Conservation (phyloP, 352 stramenopile genomes). For the Phytopythium vexans region DNA sequence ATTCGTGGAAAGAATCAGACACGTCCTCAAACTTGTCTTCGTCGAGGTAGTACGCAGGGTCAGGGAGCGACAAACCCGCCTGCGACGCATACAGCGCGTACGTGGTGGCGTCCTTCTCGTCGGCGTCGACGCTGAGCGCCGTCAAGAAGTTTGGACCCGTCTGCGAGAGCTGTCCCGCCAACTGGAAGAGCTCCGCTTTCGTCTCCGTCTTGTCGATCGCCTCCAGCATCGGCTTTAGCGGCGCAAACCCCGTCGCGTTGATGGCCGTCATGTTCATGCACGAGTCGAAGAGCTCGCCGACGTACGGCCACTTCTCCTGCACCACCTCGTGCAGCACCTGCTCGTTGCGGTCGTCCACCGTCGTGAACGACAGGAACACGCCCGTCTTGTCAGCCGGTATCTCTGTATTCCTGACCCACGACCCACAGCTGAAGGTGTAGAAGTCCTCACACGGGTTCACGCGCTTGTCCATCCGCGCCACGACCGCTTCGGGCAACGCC, state of each 20-base stretch:
- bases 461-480: constrained; percentile 34
- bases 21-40: constrained; percentile 73
- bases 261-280: constrained; percentile 62
- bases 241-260: constrained; percentile 33
- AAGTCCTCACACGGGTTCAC: constrained; percentile 71
- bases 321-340: constrained; percentile 50
- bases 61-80: constrained; percentile 82
- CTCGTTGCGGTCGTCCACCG: constrained; percentile 26
- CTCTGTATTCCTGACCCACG: constrained; percentile 35
- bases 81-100: constrained; percentile 85
- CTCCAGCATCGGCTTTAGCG: constrained; percentile 29
- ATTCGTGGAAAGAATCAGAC: constrained; percentile 64
- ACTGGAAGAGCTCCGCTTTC: constrained; percentile 40
- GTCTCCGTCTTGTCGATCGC: constrained; percentile 27
- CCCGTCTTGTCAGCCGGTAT: constrained; percentile 35
- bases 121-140: constrained; percentile 53
- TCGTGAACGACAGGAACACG: constrained; percentile 34
- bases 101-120: constrained; percentile 82
- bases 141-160: constrained; percentile 81
- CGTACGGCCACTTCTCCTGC: constrained; percentile 56
- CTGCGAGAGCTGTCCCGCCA: constrained; percentile 52
- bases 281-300: constrained; percentile 55
- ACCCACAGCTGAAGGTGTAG: constrained; percentile 67
- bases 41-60: constrained; percentile 93
- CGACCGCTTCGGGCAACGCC: constrained; percentile 31